A percentile compares a stretch with the other conserved stretches of the same genome.
Conservation (phyloP, 371 early-diverging fungal species). For the Lichtheimia corymbifera region DNA sequence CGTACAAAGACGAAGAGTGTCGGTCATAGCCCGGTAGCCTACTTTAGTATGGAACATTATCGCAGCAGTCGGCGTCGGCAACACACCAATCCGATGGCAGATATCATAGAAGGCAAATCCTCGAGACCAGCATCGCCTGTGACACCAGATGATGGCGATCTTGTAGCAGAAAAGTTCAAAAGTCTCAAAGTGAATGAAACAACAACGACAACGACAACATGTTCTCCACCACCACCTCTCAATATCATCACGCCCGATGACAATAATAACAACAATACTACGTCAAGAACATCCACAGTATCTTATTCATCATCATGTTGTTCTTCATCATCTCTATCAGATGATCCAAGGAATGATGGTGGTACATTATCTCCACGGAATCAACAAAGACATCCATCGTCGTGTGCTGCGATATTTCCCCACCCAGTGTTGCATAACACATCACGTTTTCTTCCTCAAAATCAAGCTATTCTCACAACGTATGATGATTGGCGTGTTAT, state of each 20-base stretch:
- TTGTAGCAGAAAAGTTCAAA: slow-evolving; percentile 5
- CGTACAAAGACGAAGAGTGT: slow-evolving; percentile 24
- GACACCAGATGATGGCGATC: slow-evolving; percentile 16
- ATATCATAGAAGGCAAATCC: slow-evolving; percentile 15
- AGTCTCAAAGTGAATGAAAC: not conserved
- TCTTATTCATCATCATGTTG: slow-evolving; percentile 14
- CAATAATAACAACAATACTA: not conserved
- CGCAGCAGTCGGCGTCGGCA: slow-evolving; percentile 16
- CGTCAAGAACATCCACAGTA: slow-evolving; percentile 4
- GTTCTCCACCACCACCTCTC: not conserved
- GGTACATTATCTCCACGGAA: not conserved
- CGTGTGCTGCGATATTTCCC: slow-evolving; percentile 15
- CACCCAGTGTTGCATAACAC: slow-evolving; percentile 51
- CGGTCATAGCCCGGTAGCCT: slow-evolving; percentile 16
- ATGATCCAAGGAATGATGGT: not conserved
- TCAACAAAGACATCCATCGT: slow-evolving; percentile 13
- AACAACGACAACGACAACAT: not conserved
- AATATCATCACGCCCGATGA: no score
- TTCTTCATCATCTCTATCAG: slow-evolving; percentile 5
- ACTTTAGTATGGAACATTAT: slow-evolving; percentile 13
- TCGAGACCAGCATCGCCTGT: slow-evolving; percentile 11
- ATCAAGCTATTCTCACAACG: slow-evolving; percentile 67
- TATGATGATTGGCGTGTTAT: slow-evolving; percentile 59
- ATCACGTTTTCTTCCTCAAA: slow-evolving; percentile 59
- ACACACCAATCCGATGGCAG: slow-evolving; percentile 19